Evolutionary conservation across 164 flowering plant genomes (phyloP), one percentile per base, ranked within the genome.

Genomic region (Santalum album): DNA sequence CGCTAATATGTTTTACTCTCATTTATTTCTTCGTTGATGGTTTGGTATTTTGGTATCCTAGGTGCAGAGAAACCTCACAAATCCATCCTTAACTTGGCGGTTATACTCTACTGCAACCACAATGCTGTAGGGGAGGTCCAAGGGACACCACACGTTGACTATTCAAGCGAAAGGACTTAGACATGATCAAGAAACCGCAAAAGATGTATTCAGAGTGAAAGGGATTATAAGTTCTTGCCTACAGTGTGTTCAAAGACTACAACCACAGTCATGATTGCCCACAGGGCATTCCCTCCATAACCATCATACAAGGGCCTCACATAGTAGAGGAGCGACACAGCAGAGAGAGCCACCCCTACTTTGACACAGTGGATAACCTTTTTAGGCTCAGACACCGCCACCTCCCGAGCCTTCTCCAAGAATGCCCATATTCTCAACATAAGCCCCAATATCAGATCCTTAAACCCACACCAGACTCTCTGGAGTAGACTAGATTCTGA

Each of bases 261-360:
- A 11, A 87, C 96, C 53, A 84, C 90, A 1, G 96, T 87, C 89
- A 87, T 76, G 42, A 84, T 71, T 23, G 88, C 95, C 90, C 90
- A 87, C 82, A 87, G 84, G 44, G 88, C 80, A 64, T 72, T 87
- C 36, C 84, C 83, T 63, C 96, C 96, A 55, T 82, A 81, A 16
- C 90, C 86, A 9, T 82, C 70, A 59, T 84, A 82, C 61, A 84
- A 64, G 50, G 92, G 89, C 67, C 79, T 80, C 76, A 76, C 60
- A 58, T 82, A 87, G 71, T 87, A 87, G 58, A 87, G 76, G 19
- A 81, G 60, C 20, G 92, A 84, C 11, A 87, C 87, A 25, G 75
- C 34, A 23, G 79, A 69, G 23, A 87, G 86, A 51, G 92, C 82
- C 26, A 76, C 19, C 21, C 87, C 92, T 45, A 87, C 96, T 64